Percentiles rank a stretch among this genome's conserved stretches.
phyloP scores from a whole-genome alignment of 1,284 basidiomycete genomes.

The Sporisorium iseilematis-ciliati region DNA sequence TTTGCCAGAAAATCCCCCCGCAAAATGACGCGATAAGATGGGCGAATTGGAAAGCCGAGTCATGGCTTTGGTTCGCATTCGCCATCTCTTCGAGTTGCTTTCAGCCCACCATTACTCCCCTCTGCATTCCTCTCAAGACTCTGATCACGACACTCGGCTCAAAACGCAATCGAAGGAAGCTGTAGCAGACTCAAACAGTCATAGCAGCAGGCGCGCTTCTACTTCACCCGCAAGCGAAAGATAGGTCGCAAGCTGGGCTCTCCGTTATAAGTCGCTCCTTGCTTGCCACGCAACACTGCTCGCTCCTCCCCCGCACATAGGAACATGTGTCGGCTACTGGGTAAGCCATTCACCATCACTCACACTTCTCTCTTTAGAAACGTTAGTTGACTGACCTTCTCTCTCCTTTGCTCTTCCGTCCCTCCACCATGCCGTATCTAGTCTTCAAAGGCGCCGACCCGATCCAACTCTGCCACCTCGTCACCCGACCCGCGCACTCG shows the following conservation, averaged over 20 bases:
- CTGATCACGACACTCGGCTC: no score
- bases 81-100: no score
- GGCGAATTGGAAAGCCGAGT: no score
- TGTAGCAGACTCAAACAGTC: no score
- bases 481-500: constrained; percentile 91
- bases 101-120: no score
- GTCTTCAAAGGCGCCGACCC: constrained; percentile 65
- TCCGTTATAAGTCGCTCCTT: background rate
- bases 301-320: background rate
- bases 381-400: background rate
- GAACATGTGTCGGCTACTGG: constrained; percentile 50
- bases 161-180: no score
- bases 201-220: background rate
- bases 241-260: no score
- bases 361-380: no score
- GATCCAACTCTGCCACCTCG: constrained; percentile 74
- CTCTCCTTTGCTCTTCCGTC: background rate
- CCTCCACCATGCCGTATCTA: constrained; percentile 25
- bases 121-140: no score
- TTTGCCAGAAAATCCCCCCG: background rate
- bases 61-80: background rate
- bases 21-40: constrained; percentile 39
- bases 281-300: background rate
- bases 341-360: constrained; percentile 18
- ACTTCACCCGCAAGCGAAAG: background rate